Evolutionary conservation across 306 rosid genomes (phyloP).

Genomic region (Malus asiatica): DNA sequence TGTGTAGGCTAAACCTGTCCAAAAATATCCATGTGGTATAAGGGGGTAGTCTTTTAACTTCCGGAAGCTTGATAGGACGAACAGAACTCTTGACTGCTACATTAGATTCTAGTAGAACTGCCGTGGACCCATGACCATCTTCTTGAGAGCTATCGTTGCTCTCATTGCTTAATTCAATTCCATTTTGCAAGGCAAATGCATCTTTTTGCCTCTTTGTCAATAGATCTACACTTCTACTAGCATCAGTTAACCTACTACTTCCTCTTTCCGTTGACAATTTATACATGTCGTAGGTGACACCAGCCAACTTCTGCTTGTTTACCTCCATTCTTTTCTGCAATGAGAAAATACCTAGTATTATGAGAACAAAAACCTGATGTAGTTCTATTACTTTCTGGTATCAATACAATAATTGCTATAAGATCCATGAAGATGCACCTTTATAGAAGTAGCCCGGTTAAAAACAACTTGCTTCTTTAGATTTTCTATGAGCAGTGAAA

Average conservation of each 20-base stretch:
- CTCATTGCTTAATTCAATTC: slow-evolving; percentile 53
- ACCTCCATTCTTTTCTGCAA: slow-evolving; percentile 78
- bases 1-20: slow-evolving; percentile 56
- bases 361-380: background rate
- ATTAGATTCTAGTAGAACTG: slow-evolving; percentile 92
- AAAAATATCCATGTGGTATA: slow-evolving; percentile 97
- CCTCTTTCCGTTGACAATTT: slow-evolving; percentile 56
- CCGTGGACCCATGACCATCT: slow-evolving; percentile 66
- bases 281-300: slow-evolving; percentile 47
- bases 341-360: background rate
- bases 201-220: slow-evolving; percentile 77
- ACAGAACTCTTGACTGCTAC: slow-evolving; percentile 87
- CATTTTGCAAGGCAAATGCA: slow-evolving; percentile 80
- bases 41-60: slow-evolving; percentile 79
- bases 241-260: slow-evolving; percentile 21
- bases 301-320: slow-evolving; percentile 61
- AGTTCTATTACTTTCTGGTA: slow-evolving; percentile 1
- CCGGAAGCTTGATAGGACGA: slow-evolving; percentile 83
- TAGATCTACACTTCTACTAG: slow-evolving; percentile 42
- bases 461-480: slow-evolving; percentile 69
- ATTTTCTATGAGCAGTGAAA: slow-evolving; percentile 57
- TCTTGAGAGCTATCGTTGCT: slow-evolving; percentile 59
- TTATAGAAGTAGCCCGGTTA: slow-evolving; percentile 42
- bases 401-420: background rate
- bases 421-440: slow-evolving; percentile 39